Evolutionary conservation across 352 stramenopile species (phyloP).

Genomic region (Phytopythium aichiense): DNA sequence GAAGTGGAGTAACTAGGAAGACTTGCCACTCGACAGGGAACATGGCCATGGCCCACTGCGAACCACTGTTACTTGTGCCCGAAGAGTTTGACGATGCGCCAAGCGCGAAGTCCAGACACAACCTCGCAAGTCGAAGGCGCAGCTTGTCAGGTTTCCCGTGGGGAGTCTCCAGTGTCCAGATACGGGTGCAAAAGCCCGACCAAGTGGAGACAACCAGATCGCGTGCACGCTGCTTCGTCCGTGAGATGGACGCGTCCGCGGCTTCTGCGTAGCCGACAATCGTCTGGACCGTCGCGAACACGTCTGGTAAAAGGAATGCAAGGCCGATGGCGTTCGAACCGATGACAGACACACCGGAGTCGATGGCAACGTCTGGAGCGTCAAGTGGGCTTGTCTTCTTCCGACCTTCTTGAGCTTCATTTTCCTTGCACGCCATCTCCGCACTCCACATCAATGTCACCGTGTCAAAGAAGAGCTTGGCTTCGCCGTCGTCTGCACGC

Average conservation of each 20-base stretch:
- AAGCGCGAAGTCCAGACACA: constrained; percentile 56
- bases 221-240: constrained; percentile 4
- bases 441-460: constrained; percentile 17
- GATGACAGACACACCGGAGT: constrained; percentile 12
- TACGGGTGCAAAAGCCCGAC: constrained; percentile 39
- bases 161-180: constrained; percentile 11
- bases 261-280: constrained; percentile 17
- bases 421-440: neutral
- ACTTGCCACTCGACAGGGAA: constrained; percentile 39
- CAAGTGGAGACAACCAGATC: constrained; percentile 24
- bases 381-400: neutral
- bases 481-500: constrained; percentile 9
- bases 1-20: constrained; percentile 29
- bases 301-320: constrained; percentile 46
- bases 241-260: constrained; percentile 9
- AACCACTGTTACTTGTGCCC: constrained; percentile 5
- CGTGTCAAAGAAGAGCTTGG: constrained; percentile 27
- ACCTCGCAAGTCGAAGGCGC: constrained; percentile 31
- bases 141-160: constrained; percentile 19
- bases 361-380: constrained; percentile 5
- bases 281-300: constrained; percentile 34
- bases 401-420: too few species aligned
- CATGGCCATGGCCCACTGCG: constrained; percentile 1
- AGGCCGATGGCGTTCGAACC: constrained; percentile 30
- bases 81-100: constrained; percentile 12